A percentile compares a stretch with the other conserved stretches of the same genome.
Evolutionary conservation across 495 filamentous ascomycete species (phyloP).

Genomic region (Penicillium bialowiezense): DNA sequence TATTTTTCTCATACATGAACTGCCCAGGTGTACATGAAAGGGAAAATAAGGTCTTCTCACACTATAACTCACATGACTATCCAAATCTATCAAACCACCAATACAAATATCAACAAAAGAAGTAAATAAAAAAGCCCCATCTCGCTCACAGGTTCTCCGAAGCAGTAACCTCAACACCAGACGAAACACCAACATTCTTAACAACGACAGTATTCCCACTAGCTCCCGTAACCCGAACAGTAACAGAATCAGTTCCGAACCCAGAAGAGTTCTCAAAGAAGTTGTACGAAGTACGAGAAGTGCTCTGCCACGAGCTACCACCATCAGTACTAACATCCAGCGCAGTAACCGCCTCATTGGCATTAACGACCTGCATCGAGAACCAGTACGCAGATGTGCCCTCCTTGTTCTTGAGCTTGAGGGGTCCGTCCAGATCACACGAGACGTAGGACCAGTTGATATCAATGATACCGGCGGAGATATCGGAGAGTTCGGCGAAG

Average conservation of each 20-base stretch:
- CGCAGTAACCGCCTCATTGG: slow-evolving; percentile 47
- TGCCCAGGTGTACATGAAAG: no score
- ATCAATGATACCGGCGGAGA: slow-evolving; percentile 50
- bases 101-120: background rate
- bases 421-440: slow-evolving; percentile 50
- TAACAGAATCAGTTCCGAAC: slow-evolving; percentile 49
- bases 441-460: slow-evolving; percentile 50
- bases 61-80: no score
- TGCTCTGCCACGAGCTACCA: slow-evolving; percentile 50
- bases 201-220: slow-evolving; percentile 39
- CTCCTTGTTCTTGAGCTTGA: slow-evolving; percentile 54
- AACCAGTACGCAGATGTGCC: slow-evolving; percentile 55
- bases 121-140: background rate
- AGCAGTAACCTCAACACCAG: slow-evolving; percentile 23
- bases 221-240: slow-evolving; percentile 52
- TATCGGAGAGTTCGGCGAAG: slow-evolving; percentile 45
- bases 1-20: no score
- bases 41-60: no score
- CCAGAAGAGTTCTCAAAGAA: slow-evolving; percentile 57
- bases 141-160: slow-evolving; percentile 23
- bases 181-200: slow-evolving; percentile 22
- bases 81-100: no score
- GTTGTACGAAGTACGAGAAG: slow-evolving; percentile 53
- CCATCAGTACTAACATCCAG: slow-evolving; percentile 59
- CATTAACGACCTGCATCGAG: slow-evolving; percentile 58